phyloP scores from a whole-genome alignment of 2,329 filamentous ascomycete genomes.

The Ceratocystis papillata region DNA sequence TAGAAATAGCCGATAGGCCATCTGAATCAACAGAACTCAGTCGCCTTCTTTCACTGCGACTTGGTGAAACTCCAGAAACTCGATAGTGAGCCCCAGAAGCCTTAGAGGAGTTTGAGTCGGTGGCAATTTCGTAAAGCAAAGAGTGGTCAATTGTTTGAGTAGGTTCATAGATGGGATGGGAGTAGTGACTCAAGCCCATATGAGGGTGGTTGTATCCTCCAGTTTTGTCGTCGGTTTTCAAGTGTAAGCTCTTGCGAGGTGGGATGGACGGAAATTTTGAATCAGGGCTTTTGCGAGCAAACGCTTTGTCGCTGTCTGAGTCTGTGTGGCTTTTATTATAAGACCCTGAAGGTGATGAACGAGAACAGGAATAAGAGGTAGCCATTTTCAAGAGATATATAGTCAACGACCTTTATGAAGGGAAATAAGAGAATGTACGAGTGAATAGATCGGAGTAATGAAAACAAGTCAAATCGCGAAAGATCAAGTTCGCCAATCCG shows the following conservation, averaged over 20 bases:
- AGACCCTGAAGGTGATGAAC: conserved; percentile 18
- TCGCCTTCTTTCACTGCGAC: conserved; percentile 11
- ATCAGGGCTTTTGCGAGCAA: conserved; percentile 21
- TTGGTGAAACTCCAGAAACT: conserved; percentile 11
- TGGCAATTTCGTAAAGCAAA: conserved; percentile 9
- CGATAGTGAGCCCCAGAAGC: neutral
- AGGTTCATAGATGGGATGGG: conserved; percentile 14
- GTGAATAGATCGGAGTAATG: neutral
- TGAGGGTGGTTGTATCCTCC: neutral
- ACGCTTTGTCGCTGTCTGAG: conserved; percentile 22
- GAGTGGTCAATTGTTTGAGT: conserved; percentile 8
- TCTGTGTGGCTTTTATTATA: conserved; percentile 15
- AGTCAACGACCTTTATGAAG: neutral
- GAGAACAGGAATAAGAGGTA: conserved; percentile 20
- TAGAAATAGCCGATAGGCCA: conserved; percentile 8
- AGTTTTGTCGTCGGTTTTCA: neutral
- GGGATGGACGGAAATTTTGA: neutral
- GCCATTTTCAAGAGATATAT: conserved; percentile 3
- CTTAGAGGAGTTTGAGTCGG: neutral
- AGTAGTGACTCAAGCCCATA: conserved; percentile 10
- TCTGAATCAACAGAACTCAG: conserved; percentile 19
- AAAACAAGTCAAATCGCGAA: neutral
- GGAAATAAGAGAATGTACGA: neutral
- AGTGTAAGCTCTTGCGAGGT: neutral
- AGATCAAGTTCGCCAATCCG: neutral